These are phyloP conservation scores for Aspergillus oerlinghausenensis DNA, from an alignment of 2,329 filamentous ascomycete species.

Conservation along the genomic window DNA sequence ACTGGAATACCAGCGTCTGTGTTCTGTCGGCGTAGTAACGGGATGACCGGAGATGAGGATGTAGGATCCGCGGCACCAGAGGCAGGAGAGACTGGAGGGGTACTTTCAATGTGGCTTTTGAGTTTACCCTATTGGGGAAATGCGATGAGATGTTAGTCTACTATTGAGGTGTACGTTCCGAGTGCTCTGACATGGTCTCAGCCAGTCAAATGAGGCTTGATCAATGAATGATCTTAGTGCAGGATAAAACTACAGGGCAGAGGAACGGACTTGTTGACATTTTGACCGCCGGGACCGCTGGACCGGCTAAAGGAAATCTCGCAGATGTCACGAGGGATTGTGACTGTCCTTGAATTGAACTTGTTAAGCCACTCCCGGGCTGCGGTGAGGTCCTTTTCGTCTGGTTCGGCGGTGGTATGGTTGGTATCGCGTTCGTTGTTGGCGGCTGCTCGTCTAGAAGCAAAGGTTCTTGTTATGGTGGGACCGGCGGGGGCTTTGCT, in stretches of 20 bases:
- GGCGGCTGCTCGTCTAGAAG: conserved; percentile 20
- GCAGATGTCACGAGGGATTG: conserved; percentile 53
- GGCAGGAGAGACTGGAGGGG: conserved; percentile 49
- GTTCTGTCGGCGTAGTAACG: conserved; percentile 54
- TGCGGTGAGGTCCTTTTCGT: conserved; percentile 30
- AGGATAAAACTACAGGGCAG: conserved; percentile 1
- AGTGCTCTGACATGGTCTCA: neutral
- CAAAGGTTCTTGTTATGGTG: conserved; percentile 21
- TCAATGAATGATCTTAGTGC: neutral
- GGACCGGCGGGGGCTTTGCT: conserved; percentile 6
- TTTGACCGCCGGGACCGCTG: conserved; percentile 62
- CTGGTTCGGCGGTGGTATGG: conserved; percentile 8
- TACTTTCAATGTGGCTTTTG: conserved; percentile 61
- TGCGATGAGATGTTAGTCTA: conserved; percentile 9
- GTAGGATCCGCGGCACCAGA: conserved; percentile 52
- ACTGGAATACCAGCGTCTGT: conserved; percentile 56
- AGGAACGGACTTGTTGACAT: conserved; percentile 60
- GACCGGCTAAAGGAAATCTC: conserved; percentile 60
- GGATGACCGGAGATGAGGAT: conserved; percentile 47
- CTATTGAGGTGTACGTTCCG: conserved; percentile 1
- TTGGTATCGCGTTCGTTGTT: conserved; percentile 11
- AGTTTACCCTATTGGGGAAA: conserved; percentile 52
- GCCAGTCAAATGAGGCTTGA: neutral
- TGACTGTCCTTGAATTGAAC: conserved; percentile 51
- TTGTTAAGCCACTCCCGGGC: conserved; percentile 55